Evolutionary conservation across 2,329 filamentous ascomycete species (phyloP).

Genomic region (Sporothrix curviconia): DNA sequence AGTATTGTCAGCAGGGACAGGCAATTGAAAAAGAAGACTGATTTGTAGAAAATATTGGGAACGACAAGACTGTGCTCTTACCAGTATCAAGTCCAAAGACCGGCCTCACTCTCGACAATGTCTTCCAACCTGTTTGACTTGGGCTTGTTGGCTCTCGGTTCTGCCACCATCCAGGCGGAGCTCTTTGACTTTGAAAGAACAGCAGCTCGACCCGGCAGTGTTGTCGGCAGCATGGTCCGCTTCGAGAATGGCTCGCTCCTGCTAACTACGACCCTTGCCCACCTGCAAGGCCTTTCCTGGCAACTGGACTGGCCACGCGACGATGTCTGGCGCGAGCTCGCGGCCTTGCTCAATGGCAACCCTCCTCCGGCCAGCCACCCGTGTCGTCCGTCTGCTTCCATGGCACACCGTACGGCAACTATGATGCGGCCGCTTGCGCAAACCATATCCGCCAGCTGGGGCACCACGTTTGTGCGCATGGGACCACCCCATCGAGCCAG

Average conservation of each 20-base stretch:
- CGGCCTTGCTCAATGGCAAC: not conserved
- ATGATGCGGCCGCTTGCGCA: not conserved
- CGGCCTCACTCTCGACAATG: too few relatives aligned
- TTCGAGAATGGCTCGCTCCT: not conserved
- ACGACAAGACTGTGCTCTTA: not conserved
- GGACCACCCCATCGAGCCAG: constrained; percentile 33
- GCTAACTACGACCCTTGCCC: not conserved
- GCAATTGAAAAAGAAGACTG: not conserved
- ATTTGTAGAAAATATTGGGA: not conserved
- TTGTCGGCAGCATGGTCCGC: not conserved
- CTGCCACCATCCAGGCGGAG: not conserved
- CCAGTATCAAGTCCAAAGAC: too few relatives aligned
- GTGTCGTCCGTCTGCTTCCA: constrained; percentile 11
- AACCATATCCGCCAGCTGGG: constrained; percentile 5
- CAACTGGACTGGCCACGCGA: not conserved
- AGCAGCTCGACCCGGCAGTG: not conserved
- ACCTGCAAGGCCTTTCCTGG: constrained; percentile 9
- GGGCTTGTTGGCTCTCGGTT: not conserved
- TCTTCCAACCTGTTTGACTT: not conserved
- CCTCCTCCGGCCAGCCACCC: constrained; percentile 1
- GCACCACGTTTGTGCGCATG: constrained; percentile 7
- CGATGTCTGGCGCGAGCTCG: not conserved
- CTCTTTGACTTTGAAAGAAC: constrained; percentile 9
- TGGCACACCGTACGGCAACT: constrained; percentile 4
- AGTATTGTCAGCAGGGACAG: not conserved